Evolutionary conservation across 768 basidiomycete genomes (phyloP).

Genomic region (Boletus sensibilis): DNA sequence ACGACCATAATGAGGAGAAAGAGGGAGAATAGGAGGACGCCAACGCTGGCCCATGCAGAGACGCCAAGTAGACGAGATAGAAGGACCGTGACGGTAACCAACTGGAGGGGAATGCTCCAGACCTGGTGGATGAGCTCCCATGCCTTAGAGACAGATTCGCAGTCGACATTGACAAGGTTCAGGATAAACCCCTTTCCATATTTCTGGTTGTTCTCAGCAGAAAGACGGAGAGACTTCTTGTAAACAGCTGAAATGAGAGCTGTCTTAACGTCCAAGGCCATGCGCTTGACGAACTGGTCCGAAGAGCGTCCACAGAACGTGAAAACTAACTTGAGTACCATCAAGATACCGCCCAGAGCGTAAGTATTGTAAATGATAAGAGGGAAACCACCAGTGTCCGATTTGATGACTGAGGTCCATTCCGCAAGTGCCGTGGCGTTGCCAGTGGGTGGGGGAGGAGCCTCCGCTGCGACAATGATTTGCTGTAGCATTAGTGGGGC

Average conservation of each 20-base stretch:
- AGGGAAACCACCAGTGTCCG: slow-evolving; percentile 30
- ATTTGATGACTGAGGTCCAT: slow-evolving; percentile 20
- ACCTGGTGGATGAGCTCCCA: slow-evolving; percentile 27
- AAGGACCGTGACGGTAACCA: slow-evolving; percentile 21
- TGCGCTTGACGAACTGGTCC: slow-evolving; percentile 31
- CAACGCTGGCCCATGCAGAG: slow-evolving; percentile 31
- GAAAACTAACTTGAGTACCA: slow-evolving; percentile 25
- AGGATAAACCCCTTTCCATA: slow-evolving; percentile 29
- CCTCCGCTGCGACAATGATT: slow-evolving; percentile 25
- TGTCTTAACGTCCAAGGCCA: slow-evolving; percentile 31
- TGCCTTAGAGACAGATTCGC: slow-evolving; percentile 31
- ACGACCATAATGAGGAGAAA: slow-evolving; percentile 30
- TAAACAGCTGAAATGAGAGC: slow-evolving; percentile 31
- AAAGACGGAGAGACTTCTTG: slow-evolving; percentile 31
- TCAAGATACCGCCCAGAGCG: slow-evolving; percentile 21
- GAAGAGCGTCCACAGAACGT: slow-evolving; percentile 30
- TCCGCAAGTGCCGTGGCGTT: slow-evolving; percentile 22
- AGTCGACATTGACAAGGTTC: slow-evolving; percentile 33
- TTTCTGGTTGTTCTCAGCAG: slow-evolving; percentile 26
- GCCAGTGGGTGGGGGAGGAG: slow-evolving; percentile 18
- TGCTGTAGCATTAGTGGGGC: slow-evolving; percentile 30
- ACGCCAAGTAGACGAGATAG: slow-evolving; percentile 29
- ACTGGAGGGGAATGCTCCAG: slow-evolving; percentile 31
- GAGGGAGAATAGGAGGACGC: slow-evolving; percentile 24
- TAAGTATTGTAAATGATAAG: slow-evolving; percentile 28